Evolutionary conservation across 169 alveolate genomes (phyloP), one percentile per base, ranked within the genome.

Genomic region (Pseudocohnilembus persalinus): DNA sequence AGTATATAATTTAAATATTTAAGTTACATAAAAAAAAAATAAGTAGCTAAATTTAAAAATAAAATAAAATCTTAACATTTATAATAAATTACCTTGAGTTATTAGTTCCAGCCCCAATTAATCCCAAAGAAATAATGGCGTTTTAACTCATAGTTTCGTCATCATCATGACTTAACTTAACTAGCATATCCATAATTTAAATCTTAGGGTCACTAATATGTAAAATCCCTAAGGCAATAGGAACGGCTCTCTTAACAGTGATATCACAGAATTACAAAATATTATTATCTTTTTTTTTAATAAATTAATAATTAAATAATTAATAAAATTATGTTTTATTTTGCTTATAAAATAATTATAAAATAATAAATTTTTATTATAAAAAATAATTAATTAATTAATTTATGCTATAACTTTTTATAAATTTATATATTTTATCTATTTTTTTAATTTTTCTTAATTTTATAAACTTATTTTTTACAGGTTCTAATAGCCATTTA

Each of bases 81-180:
- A n/a, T n/a, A n/a, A 49, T 49, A 4, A 11, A 20, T 49, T 84
- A 76, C 11, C 68, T 49, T 16, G 85, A 84, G 30, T 82, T 81
- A 73, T 92, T 89, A 24, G 96, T 92, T 27, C 98, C 98, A n/a
- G 98, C 98, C 27, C 99, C 99, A 29, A 98, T 97, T 65, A 98
- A 81, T 6, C 99, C 99, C 86, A 98, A 94, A 28, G 99, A 97
- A 82, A 99, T 94, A 26, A 98, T 97, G 0, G 99, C 99, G 89
- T 97, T 95, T 86, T 96, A 90, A 34, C 99, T 98, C 0, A 97
- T 98, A 82, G 97, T 99, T 80, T 95, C 93, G 85, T 99, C 99
- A 29, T 94, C 94, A 91, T 99, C 99, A 94, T 99, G 99, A 29
- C 99, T 95, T 79, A 99, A 96, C 90, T 98, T 99, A 76, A 99